A percentile compares a stretch with the other conserved stretches of the same genome.
phyloP scores from a whole-genome alignment of 306 rosid genomes.

The Echinosophora koreensis region DNA sequence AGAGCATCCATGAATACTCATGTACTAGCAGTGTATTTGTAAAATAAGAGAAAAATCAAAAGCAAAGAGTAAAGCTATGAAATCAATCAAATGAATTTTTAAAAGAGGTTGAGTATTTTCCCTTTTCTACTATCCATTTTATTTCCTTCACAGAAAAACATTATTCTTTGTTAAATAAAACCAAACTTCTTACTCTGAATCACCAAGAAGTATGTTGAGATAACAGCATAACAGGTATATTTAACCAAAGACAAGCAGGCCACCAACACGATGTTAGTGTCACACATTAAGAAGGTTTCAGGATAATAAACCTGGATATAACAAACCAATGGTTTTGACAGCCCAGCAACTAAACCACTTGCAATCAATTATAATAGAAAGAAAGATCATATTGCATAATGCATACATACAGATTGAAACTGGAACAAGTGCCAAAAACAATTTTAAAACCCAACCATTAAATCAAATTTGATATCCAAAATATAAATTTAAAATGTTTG shows the following conservation, averaged over 20 bases:
- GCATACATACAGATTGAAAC: not conserved
- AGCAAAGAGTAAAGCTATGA: no score
- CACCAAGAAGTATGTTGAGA: not conserved
- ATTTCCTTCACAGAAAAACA: no score
- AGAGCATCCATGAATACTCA: no score
- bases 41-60: no score
- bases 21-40: no score
- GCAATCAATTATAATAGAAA: not conserved
- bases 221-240: not conserved
- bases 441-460: no score
- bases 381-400: not conserved
- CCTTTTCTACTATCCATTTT: no score
- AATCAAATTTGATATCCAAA: no score
- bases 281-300: not conserved
- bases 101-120: no score
- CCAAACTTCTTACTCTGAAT: not conserved
- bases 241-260: no score
- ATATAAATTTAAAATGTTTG: no score
- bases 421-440: not conserved
- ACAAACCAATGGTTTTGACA: conserved; percentile 1
- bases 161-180: not conserved
- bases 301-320: not conserved
- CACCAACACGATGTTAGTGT: not conserved
- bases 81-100: no score
- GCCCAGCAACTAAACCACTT: not conserved